Percentiles rank a stretch among this genome's conserved stretches.
These are phyloP conservation scores for Diplodia seriata DNA, from an alignment of 2,329 filamentous ascomycete species.

Conservation along the genomic window DNA sequence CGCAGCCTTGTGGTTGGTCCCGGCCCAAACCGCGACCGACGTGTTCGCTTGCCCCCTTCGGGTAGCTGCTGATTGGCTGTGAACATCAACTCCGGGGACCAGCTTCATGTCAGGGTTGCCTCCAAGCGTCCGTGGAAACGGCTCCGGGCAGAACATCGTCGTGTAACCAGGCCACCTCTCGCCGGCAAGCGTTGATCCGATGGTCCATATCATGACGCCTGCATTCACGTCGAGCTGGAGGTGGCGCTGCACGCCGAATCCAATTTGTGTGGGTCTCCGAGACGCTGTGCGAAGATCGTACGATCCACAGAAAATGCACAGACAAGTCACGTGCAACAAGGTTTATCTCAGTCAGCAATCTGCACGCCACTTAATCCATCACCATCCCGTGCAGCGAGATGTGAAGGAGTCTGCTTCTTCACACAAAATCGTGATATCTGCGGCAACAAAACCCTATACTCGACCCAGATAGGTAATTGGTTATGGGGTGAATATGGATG, in stretches of 20 bases:
- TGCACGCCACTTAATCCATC: no score
- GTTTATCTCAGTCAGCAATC: neutral
- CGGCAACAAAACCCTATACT: no score
- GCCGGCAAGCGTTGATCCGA: neutral
- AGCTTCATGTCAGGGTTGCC: neutral
- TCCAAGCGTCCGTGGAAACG: neutral
- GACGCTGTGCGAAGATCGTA: neutral
- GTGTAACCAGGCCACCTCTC: neutral
- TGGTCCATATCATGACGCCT: neutral
- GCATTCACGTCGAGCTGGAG: neutral
- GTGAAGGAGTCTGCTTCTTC: no score
- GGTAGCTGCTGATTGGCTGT: neutral
- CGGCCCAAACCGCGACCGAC: neutral
- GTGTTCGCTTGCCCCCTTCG: neutral
- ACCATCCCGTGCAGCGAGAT: no score
- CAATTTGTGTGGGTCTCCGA: constrained; percentile 5
- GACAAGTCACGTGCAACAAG: neutral
- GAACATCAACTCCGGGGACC: neutral
- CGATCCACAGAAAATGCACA: constrained; percentile 1
- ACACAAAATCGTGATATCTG: no score
- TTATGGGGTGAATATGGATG: no score
- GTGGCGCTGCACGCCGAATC: neutral
- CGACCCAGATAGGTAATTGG: no score
- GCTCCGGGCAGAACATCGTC: neutral
- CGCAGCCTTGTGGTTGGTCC: constrained; percentile 16